Evolutionary conservation across 768 basidiomycete genomes (phyloP).

Genomic region (Mycena maculata): DNA sequence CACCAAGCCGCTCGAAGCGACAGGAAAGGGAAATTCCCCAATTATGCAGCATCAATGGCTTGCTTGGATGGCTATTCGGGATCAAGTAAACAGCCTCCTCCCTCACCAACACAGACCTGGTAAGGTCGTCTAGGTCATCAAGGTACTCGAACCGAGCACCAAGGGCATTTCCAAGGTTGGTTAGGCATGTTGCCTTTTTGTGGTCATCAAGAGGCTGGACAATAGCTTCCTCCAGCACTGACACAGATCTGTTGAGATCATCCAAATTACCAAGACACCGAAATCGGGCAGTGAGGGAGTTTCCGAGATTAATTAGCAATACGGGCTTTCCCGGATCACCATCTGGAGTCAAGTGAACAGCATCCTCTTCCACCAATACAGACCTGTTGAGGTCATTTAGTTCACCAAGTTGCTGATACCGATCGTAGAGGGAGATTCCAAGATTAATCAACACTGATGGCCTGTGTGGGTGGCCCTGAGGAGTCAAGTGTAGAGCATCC

Average conservation of each 20-base stretch:
- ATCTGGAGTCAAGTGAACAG: slow-evolving; percentile 10
- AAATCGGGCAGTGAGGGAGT: slow-evolving; percentile 8
- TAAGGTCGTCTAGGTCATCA: slow-evolving; percentile 11
- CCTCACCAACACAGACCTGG: neutral
- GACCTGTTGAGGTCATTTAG: slow-evolving; percentile 22
- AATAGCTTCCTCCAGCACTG: no score
- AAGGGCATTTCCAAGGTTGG: no score
- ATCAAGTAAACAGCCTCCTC: neutral
- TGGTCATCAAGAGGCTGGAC: no score
- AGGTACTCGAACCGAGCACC: no score
- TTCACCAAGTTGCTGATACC: slow-evolving; percentile 17
- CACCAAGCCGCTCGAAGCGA: no score
- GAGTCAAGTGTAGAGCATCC: slow-evolving; percentile 14
- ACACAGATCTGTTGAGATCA: no score
- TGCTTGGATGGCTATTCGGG: neutral
- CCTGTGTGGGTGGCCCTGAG: slow-evolving; percentile 15
- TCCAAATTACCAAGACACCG: slow-evolving; percentile 7
- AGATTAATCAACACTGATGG: slow-evolving; percentile 15
- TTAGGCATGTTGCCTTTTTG: no score
- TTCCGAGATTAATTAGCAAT: slow-evolving; percentile 18
- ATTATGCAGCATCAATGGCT: neutral
- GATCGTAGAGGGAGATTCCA: neutral
- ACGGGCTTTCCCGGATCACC: slow-evolving; percentile 7
- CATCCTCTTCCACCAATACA: slow-evolving; percentile 8
- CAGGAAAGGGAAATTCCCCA: neutral